phyloP scores from a whole-genome alignment of 1,284 basidiomycete species.

The Takashimella koratensis region DNA sequence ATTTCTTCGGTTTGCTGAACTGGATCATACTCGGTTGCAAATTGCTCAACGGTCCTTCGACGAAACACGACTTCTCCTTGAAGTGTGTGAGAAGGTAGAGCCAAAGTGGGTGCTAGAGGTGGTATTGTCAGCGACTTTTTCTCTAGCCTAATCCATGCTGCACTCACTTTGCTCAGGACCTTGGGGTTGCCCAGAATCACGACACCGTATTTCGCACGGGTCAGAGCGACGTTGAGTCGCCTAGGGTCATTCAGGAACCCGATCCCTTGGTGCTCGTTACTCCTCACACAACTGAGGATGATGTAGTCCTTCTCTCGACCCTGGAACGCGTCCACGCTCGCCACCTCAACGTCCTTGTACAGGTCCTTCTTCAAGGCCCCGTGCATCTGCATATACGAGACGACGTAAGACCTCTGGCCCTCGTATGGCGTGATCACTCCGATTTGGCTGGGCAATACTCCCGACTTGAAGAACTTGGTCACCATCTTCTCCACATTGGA shows the following conservation, averaged over 20 bases:
- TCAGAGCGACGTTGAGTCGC: constrained; percentile 93
- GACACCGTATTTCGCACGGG: constrained; percentile 94
- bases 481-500: constrained; percentile 99
- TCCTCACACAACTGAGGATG: constrained; percentile 96
- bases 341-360: constrained; percentile 99
- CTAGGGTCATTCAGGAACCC: constrained; percentile 98
- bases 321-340: constrained; percentile 98
- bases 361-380: constrained; percentile 97
- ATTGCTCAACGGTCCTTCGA: constrained; percentile 95
- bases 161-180: constrained; percentile 89
- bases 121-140: neutral
- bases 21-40: constrained; percentile 98
- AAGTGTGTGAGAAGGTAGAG: constrained; percentile 97
- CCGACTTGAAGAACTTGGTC: constrained; percentile 98
- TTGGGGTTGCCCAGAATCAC: constrained; percentile 98
- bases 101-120: constrained; percentile 88
- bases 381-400: constrained; percentile 99
- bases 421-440: constrained; percentile 99
- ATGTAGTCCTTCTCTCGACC: constrained; percentile 99
- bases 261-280: constrained; percentile 99
- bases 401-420: constrained; percentile 97
- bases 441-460: constrained; percentile 90
- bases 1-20: constrained; percentile 89
- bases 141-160: neutral
- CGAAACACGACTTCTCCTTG: constrained; percentile 91